Conservation (phyloP, 495 filamentous ascomycete genomes). For the Halenospora varia region DNA sequence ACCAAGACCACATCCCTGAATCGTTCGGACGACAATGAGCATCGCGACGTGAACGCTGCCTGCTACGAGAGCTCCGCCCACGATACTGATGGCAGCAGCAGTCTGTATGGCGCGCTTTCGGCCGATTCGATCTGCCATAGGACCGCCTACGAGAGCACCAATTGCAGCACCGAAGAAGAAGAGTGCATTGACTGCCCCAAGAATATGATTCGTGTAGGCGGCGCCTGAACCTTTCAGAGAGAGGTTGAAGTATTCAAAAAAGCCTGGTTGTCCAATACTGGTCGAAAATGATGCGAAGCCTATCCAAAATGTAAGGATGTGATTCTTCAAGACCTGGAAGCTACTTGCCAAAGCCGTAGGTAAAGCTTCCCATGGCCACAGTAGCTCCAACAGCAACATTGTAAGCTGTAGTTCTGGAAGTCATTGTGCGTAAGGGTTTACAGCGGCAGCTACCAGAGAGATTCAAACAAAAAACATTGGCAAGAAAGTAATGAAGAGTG, state of each 20-base stretch:
- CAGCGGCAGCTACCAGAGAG: not conserved
- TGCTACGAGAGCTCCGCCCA: slow-evolving; percentile 42
- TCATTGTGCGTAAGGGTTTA: not conserved
- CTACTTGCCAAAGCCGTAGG: not conserved
- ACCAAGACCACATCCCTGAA: slow-evolving; percentile 44
- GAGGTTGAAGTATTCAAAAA: slow-evolving; percentile 43
- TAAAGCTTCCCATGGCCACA: not conserved
- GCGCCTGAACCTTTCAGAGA: slow-evolving; percentile 39
- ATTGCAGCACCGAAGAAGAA: slow-evolving; percentile 43
- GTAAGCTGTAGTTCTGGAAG: not conserved
- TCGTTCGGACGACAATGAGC: slow-evolving; percentile 45
- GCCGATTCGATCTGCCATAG: slow-evolving; percentile 39
- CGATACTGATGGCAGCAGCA: slow-evolving; percentile 37
- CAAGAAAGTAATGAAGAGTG: not conserved
- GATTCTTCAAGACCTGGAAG: no score
- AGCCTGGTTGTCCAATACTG: slow-evolving; percentile 47
- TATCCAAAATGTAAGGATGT: no score
- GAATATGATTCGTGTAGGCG: slow-evolving; percentile 38
- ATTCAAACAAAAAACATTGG: not conserved
- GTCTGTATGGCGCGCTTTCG: slow-evolving; percentile 42
- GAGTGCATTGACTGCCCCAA: slow-evolving; percentile 46
- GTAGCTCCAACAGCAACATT: not conserved
- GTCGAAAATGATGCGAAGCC: slow-evolving; percentile 29
- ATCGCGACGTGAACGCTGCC: slow-evolving; percentile 40
- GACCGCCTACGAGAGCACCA: slow-evolving; percentile 39